phyloP scores from a whole-genome alignment of 164 flowering plant species.

The Euptelea pleiosperma region DNA sequence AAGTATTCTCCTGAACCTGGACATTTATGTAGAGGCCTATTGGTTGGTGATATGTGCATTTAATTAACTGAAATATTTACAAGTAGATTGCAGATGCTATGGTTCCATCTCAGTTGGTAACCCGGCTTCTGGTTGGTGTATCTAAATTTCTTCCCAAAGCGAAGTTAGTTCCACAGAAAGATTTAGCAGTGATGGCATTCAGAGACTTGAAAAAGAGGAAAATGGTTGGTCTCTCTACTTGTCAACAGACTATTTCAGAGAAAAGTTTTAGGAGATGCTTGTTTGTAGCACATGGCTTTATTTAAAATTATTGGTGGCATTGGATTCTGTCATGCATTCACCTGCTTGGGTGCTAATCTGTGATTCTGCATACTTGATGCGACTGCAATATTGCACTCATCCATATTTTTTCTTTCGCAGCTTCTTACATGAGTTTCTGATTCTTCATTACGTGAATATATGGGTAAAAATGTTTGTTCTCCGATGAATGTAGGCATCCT shows the following conservation, averaged over 20 bases:
- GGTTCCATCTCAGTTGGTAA: slow-evolving; percentile 68
- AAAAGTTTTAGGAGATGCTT: not conserved
- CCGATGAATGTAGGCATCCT: slow-evolving; percentile 47
- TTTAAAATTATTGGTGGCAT: not conserved
- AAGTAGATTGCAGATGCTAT: slow-evolving; percentile 90
- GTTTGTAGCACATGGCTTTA: not conserved
- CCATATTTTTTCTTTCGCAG: not conserved
- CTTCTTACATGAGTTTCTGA: not conserved
- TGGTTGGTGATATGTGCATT: not conserved
- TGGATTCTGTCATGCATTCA: not conserved
- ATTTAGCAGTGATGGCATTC: slow-evolving; percentile 82
- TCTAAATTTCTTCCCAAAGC: slow-evolving; percentile 69
- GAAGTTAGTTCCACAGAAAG: slow-evolving; percentile 80
- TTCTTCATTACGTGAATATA: slow-evolving; percentile 1
- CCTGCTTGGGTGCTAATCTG: not conserved
- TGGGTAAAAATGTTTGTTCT: not conserved
- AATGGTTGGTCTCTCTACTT: slow-evolving; percentile 36
- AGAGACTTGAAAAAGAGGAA: slow-evolving; percentile 67
- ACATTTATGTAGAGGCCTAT: not conserved
- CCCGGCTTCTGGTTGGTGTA: slow-evolving; percentile 57
- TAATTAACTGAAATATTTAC: slow-evolving; percentile 9
- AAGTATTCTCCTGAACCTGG: slow-evolving; percentile 42
- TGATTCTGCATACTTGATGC: not conserved
- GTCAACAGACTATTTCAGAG: not conserved
- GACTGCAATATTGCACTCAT: not conserved